Conservation (phyloP, 192 early-diverging fungal species). For the Kickxella alabastrina region DNA sequence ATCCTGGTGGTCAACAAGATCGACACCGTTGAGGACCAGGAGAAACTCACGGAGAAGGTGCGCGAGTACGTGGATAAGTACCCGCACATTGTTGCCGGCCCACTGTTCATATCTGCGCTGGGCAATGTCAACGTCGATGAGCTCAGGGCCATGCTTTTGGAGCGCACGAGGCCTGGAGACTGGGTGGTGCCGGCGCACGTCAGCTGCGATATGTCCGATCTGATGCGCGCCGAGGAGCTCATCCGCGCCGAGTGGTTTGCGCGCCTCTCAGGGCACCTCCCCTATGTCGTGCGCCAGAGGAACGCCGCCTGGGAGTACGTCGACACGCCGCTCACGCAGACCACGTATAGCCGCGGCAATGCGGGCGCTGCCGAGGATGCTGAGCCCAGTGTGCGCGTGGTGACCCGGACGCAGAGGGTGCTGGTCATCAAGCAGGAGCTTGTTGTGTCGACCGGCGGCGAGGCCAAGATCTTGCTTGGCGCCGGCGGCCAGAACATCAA, state of each 20-base stretch:
- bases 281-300: constrained; percentile 33
- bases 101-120: constrained; percentile 41
- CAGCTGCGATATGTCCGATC: constrained; percentile 34
- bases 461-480: constrained; percentile 45
- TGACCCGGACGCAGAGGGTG: neutral
- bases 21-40: constrained; percentile 25
- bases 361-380: constrained; percentile 22
- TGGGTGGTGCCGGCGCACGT: constrained; percentile 35
- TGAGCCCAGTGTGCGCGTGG: neutral
- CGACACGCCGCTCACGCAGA: neutral
- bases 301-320: constrained; percentile 39
- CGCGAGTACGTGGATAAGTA: constrained; percentile 14
- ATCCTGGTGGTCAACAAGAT: constrained; percentile 45
- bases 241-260: constrained; percentile 47
- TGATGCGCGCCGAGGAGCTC: constrained; percentile 43
- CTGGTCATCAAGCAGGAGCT: constrained; percentile 41
- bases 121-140: constrained; percentile 29
- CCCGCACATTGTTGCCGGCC: constrained; percentile 16
- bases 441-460: constrained; percentile 22
- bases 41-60: constrained; percentile 12
- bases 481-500: constrained; percentile 16
- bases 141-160: constrained; percentile 19
- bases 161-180: constrained; percentile 15
- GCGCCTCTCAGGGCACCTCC: constrained; percentile 27
- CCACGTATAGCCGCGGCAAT: neutral